Base-by-base conservation (phyloP, 345 rosid genomes). In the Clausena lansium region DNA sequence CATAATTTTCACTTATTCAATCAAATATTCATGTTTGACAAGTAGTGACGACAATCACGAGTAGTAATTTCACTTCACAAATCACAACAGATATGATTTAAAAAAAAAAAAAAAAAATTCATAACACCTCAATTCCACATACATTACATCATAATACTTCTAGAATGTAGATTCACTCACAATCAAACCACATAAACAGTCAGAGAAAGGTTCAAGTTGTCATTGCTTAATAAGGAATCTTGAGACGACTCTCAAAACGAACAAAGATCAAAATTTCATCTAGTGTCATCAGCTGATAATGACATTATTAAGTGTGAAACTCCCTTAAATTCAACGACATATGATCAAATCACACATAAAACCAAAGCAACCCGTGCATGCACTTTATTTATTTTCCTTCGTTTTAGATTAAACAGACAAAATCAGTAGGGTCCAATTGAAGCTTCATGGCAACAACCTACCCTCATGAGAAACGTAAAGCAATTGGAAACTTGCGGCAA, bases 401-500 rank as follows among this genome's bases (percentile, higher is more conserved):
- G 3, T 11, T 45, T 7, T 22, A 22, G 6, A 17, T 41, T 4
- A 41, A 45, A 5, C 0, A 5, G 32, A 63, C 59, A 74, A 74
- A 45, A 1, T 2, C n/a, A 9, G 70, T 64, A 75, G 78, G 78
- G 78, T 76, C 65, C 78, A 35, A 38, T 25, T 7, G 78, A 64
- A 64, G 33, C 70, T 75, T 63, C 71, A 1, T 30, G 60, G 25
- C 30, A 13, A 9, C n/a, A 63, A 63, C 8, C 78, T 32, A 22
- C 58, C n/a, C 6, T 25, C 19, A 27, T 15, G 61, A 14, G 79
- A 82, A 82, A 76, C 77, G 82, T 81, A 45, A 69, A 24, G 52
- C 63, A 76, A 57, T 77, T 63, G 84, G 76, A 80, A 81, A 63
- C 82, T 74, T 71, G 81, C 14, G 76, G 52, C 81, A 35, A 50